Evolutionary conservation across 1,139 yeast genomes (phyloP).

Genomic region (Torulaspora globosa): DNA sequence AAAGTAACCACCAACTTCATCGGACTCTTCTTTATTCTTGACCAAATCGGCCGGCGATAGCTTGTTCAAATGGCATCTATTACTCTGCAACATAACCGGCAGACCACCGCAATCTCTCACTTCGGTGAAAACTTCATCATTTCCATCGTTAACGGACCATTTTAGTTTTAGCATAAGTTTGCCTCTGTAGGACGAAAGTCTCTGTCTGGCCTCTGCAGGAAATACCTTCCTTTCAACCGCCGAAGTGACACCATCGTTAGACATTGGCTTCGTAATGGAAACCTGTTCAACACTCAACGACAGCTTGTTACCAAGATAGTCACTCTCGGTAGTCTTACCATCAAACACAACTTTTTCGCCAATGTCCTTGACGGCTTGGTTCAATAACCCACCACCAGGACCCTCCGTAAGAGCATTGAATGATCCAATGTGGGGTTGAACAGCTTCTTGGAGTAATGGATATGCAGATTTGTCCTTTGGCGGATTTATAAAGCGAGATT

Average conservation of each 20-base stretch:
- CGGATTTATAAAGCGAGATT: conserved; percentile 77
- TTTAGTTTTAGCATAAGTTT: conserved; percentile 70
- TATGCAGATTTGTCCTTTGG: conserved; percentile 80
- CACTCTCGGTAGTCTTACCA: conserved; percentile 42
- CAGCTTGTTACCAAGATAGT: conserved; percentile 75
- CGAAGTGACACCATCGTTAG: conserved; percentile 67
- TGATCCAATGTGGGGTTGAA: conserved; percentile 92
- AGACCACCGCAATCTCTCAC: conserved; percentile 87
- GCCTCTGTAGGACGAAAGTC: conserved; percentile 72
- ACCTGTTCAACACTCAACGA: conserved; percentile 78
- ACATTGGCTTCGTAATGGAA: conserved; percentile 77
- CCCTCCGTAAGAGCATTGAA: conserved; percentile 94
- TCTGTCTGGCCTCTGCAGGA: conserved; percentile 89
- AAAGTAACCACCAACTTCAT: conserved; percentile 95
- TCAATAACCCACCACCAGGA: conserved; percentile 74
- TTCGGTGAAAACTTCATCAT: conserved; percentile 65
- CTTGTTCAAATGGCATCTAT: conserved; percentile 85
- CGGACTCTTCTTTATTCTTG: conserved; percentile 78
- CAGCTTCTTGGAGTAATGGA: conserved; percentile 83
- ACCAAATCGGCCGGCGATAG: conserved; percentile 81
- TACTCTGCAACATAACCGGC: conserved; percentile 86
- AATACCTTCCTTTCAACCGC: conserved; percentile 68
- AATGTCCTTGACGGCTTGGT: conserved; percentile 81
- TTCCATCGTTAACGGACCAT: conserved; percentile 80
- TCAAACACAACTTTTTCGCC: conserved; percentile 85